Conservation (phyloP, 2,329 filamentous ascomycete species). For the Verticillium isaacii region DNA sequence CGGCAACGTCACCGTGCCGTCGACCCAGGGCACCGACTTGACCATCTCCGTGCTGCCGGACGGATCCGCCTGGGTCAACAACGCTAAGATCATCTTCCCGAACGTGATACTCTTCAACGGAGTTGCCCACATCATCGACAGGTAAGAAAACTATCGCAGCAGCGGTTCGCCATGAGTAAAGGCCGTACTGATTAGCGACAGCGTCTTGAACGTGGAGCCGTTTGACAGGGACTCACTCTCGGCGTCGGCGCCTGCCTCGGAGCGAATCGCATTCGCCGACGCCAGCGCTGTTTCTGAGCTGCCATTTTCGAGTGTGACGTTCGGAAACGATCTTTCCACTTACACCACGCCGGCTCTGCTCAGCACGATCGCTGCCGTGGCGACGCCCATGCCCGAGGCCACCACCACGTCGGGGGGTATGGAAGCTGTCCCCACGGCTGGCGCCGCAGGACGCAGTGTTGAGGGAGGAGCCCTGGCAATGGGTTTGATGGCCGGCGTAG, state of each 20-base stretch:
- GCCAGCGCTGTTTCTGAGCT: constrained; percentile 19
- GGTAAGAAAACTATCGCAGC: constrained; percentile 7
- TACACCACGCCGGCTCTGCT: constrained; percentile 23
- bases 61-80: constrained; percentile 23
- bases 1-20: constrained; percentile 19
- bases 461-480: background rate
- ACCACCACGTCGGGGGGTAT: background rate
- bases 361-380: constrained; percentile 19
- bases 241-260: constrained; percentile 14
- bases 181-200: constrained; percentile 1
- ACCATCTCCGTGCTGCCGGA: constrained; percentile 23
- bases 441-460: background rate
- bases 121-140: constrained; percentile 23
- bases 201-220: constrained; percentile 19
- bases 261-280: constrained; percentile 20
- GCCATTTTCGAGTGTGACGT: constrained; percentile 19
- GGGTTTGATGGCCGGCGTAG: background rate
- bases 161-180: background rate
- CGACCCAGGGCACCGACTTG: constrained; percentile 17
- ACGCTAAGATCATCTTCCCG: constrained; percentile 22
- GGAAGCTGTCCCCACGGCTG: background rate
- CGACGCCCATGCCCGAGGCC: constrained; percentile 2
- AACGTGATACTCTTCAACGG: constrained; percentile 25
- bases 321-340: constrained; percentile 13
- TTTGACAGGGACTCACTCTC: constrained; percentile 19